These are phyloP conservation scores for Colletotrichum somersetense DNA, from an alignment of 2,329 filamentous ascomycete genomes.

Conservation along the genomic window DNA sequence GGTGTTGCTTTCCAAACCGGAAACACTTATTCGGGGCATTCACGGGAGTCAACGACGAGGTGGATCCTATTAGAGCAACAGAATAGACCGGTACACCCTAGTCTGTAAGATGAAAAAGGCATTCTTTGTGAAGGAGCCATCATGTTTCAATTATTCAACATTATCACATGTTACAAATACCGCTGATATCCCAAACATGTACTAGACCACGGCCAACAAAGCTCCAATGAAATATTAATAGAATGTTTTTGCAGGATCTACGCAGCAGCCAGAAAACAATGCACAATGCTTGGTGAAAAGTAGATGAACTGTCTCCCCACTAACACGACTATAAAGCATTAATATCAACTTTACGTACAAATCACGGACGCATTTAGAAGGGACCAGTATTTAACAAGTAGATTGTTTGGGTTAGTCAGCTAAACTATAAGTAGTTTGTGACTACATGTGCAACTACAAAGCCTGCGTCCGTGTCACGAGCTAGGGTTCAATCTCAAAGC, in stretches of 20 bases:
- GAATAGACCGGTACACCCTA: too few species aligned
- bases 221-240: background rate
- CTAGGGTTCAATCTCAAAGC: too few species aligned
- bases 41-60: background rate
- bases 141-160: background rate
- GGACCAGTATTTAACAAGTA: too few species aligned
- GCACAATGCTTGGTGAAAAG: background rate
- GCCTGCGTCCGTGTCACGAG: too few species aligned
- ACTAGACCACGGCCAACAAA: background rate
- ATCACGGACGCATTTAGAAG: too few species aligned
- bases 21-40: background rate
- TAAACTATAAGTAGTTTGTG: too few species aligned
- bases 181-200: background rate
- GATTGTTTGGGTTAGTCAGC: too few species aligned
- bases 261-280: background rate
- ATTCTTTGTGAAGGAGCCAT: background rate
- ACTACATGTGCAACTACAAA: too few species aligned
- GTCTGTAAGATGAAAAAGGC: background rate
- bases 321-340: too few species aligned
- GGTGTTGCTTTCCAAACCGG: background rate
- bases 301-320: too few species aligned
- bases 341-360: too few species aligned
- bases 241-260: too few species aligned
- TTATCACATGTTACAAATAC: background rate
- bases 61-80: background rate